Base-by-base conservation (phyloP, 768 basidiomycete genomes). In the Tulasnella sp. region DNA sequence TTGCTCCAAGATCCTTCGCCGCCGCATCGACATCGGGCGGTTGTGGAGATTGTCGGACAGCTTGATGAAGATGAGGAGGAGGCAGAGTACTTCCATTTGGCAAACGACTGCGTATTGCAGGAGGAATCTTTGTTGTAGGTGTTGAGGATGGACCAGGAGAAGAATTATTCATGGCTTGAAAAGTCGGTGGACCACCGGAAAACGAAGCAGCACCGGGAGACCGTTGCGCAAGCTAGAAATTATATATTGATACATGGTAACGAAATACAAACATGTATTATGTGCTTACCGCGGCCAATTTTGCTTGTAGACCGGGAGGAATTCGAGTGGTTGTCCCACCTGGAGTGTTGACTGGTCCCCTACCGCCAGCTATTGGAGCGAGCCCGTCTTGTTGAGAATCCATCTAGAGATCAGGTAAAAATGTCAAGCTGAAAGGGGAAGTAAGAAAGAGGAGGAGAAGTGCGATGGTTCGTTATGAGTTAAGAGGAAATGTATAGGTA, bases 221-320 rank as follows among this genome's bases (percentile, higher is more conserved):
- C 9, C 50, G 41, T 32, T 39, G 53, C 19, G 48, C 25, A 35
- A 53, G 53, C 45, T 52, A 53, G n/a, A 55, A 56, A 31, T 47
- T 58, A 39, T 24, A 1, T 29, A 12, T 32, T 16, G 37, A 37
- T 42, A 15, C 35, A 40, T 44, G 49, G 13, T 39, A 24, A 12
- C 32, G 13, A 32, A 12, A 9, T 20, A 22, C 4, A 27, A 28
- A 9, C 13, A 15, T 1, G 20, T 24, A n/a, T 25, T 16, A 5
- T 29, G 39, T 1, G 71, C 77, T 59, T 63, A 92, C 89, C 25
- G 83, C 86, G 35, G 84, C 86, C 83, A 96, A 85, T 71, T 90
- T 95, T 56, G 86, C 88, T 63, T 91, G 90, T 39, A 98, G 73
- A 40, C 78, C 74, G 0, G 91, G 87, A 0, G 92, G 92, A 56